Conservation (phyloP, 169 alveolate genomes). For the Theileria orientalis region DNA sequence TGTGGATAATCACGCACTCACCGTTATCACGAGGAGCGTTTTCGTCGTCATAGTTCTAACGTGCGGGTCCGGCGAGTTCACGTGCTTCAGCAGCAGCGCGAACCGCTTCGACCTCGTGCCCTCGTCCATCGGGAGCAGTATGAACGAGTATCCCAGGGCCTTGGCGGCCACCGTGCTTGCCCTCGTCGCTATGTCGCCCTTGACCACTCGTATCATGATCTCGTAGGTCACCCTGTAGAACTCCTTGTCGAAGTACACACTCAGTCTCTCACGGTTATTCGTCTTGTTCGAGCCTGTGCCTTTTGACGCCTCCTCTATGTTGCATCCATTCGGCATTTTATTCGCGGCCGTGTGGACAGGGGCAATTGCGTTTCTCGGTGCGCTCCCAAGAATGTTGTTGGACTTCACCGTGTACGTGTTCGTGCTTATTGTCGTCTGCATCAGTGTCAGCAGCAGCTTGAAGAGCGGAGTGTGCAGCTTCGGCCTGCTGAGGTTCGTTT, state of each 20-base stretch:
- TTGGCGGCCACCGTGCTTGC: constrained; percentile 18
- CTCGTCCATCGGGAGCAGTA: constrained; percentile 47
- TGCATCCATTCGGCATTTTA: background rate
- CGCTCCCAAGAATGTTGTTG: background rate
- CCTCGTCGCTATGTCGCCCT: constrained; percentile 35
- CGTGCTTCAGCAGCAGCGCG: constrained; percentile 47
- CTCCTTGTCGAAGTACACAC: constrained; percentile 5
- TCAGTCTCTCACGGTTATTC: background rate
- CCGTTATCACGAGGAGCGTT: constrained; percentile 10
- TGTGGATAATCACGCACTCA: background rate
- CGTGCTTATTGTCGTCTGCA: constrained; percentile 10
- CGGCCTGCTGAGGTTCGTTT: constrained; percentile 45
- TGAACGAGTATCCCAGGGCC: constrained; percentile 28
- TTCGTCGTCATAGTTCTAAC: constrained; percentile 18
- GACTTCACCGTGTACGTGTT: background rate
- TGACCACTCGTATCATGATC: constrained; percentile 34
- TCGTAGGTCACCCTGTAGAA: constrained; percentile 43
- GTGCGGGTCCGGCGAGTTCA: constrained; percentile 24
- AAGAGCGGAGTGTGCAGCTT: constrained; percentile 42
- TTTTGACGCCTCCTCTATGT: background rate
- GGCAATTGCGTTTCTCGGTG: background rate
- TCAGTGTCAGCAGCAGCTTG: constrained; percentile 20
- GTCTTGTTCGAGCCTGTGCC: no score
- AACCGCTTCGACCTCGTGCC: constrained; percentile 38
- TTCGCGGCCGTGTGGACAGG: background rate